A percentile compares a stretch with the other conserved stretches of the same genome.
Conservation (phyloP, 345 rosid species). For the Gossypium raimondii region DNA sequence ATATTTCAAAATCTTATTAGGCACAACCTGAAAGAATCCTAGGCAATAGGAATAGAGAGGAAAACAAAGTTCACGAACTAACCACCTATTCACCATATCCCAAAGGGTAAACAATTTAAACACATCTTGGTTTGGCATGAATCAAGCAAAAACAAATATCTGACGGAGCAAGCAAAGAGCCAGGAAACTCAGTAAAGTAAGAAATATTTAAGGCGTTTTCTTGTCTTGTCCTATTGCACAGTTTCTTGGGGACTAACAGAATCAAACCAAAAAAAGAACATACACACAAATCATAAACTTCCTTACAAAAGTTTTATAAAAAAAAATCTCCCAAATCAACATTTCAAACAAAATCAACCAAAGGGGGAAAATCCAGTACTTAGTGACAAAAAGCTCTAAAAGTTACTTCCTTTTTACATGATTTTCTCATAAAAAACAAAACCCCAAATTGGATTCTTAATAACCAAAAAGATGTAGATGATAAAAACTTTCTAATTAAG, state of each 20-base stretch:
- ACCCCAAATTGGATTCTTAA: neutral
- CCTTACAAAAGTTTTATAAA: no score
- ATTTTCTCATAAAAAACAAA: neutral
- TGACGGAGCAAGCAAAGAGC: neutral
- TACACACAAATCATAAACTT: no score
- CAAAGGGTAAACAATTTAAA: neutral
- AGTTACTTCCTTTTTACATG: neutral
- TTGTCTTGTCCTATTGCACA: neutral
- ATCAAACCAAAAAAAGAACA: neutral
- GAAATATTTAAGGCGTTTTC: neutral
- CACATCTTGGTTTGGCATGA: neutral
- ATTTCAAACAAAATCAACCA: constrained; percentile 16
- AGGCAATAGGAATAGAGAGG: neutral
- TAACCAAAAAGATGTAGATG: neutral
- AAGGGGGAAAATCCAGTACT: neutral
- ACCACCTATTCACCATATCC: neutral
- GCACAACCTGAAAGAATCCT: neutral
- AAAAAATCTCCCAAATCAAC: constrained; percentile 16
- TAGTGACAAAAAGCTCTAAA: neutral
- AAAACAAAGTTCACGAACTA: neutral
- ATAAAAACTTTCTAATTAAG: constrained; percentile 2
- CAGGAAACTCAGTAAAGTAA: neutral
- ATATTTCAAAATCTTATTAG: neutral
- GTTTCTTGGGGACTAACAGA: neutral
- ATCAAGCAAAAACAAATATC: neutral